Conservation (phyloP, 2,329 filamentous ascomycete species). For the Orbilia ellipsospora region DNA sequence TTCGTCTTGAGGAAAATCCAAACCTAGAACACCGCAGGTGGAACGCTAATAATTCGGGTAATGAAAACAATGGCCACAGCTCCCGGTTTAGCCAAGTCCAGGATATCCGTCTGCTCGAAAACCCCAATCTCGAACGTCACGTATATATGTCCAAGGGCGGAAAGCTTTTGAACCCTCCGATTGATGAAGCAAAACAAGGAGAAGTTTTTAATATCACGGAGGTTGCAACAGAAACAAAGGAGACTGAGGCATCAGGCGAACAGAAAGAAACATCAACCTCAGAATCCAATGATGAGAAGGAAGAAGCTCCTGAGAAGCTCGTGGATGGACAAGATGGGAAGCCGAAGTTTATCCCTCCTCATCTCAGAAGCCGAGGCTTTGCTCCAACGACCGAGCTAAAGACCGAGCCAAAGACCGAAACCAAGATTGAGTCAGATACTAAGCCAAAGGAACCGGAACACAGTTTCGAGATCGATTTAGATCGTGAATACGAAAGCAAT, state of each 20-base stretch:
- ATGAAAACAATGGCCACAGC: neutral
- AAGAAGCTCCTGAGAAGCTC: too few relatives aligned
- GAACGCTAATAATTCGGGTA: neutral
- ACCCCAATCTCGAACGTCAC: constrained; percentile 5
- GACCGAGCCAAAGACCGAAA: neutral
- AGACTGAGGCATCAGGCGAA: too few relatives aligned
- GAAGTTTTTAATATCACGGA: too few relatives aligned
- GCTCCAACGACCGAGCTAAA: neutral
- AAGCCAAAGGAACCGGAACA: neutral
- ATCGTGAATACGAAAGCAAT: constrained; percentile 24
- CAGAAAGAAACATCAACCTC: too few relatives aligned
- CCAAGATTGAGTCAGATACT: neutral
- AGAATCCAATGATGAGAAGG: too few relatives aligned
- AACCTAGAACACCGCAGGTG: neutral
- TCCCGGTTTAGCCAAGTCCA: neutral
- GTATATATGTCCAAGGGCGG: constrained; percentile 7
- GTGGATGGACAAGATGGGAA: too few relatives aligned
- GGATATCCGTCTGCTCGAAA: constrained; percentile 21
- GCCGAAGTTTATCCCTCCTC: too few relatives aligned
- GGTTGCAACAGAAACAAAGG: too few relatives aligned
- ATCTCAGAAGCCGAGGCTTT: too few relatives aligned
- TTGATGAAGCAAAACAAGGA: too few relatives aligned
- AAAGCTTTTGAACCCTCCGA: neutral
- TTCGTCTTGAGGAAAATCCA: neutral
- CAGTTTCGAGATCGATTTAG: constrained; percentile 19